These are phyloP conservation scores for Penicillium chermesinum DNA, from an alignment of 495 filamentous ascomycete species.

Conservation along the genomic window DNA sequence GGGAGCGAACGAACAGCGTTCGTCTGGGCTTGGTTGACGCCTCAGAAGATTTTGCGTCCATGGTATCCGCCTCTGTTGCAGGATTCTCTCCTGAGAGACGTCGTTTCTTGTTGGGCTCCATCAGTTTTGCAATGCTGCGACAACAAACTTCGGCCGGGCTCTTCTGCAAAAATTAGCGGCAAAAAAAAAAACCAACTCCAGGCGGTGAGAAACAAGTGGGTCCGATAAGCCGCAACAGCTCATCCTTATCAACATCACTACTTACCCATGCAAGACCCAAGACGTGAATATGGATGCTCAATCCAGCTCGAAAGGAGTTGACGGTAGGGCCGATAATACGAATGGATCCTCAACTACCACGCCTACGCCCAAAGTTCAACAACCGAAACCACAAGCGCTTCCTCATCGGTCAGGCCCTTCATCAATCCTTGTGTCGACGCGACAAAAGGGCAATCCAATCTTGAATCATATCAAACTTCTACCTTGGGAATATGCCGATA, in stretches of 20 bases:
- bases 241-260: slow-evolving; percentile 14
- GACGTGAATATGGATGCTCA: slow-evolving; percentile 50
- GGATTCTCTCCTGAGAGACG: slow-evolving; percentile 25
- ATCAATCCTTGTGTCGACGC: slow-evolving; percentile 75
- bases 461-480: slow-evolving; percentile 72
- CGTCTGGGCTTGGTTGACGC: slow-evolving; percentile 42
- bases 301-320: slow-evolving; percentile 34
- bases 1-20: slow-evolving; percentile 85
- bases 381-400: slow-evolving; percentile 82
- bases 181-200: slow-evolving; percentile 30
- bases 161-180: slow-evolving; percentile 39
- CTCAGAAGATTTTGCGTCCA: slow-evolving; percentile 16
- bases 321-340: slow-evolving; percentile 13
- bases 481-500: slow-evolving; percentile 97
- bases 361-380: slow-evolving; percentile 57
- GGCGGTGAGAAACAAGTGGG: slow-evolving; percentile 18
- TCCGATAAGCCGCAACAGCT: slow-evolving; percentile 19
- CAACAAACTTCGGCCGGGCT: slow-evolving; percentile 15
- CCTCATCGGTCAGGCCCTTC: slow-evolving; percentile 62
- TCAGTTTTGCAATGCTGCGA: slow-evolving; percentile 25
- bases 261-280: slow-evolving; percentile 1
- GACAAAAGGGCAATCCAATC: slow-evolving; percentile 94
- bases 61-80: slow-evolving; percentile 10
- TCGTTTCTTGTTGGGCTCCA: slow-evolving; percentile 31
- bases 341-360: slow-evolving; percentile 21